Conservation (phyloP, 176 grass and related monocot genomes). For the Urochloa ruziziensis region DNA sequence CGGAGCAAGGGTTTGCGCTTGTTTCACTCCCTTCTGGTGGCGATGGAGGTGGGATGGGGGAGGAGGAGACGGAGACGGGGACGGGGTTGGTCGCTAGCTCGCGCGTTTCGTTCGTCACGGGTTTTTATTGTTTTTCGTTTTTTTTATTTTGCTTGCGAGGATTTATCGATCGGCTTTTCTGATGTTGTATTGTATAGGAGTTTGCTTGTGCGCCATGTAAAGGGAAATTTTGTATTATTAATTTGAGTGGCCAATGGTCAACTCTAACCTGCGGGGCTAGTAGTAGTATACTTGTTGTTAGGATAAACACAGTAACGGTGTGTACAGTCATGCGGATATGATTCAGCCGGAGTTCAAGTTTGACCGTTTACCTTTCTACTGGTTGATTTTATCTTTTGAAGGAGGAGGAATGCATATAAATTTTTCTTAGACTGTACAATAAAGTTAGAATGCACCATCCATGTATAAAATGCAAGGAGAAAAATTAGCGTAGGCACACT, state of each 20-base stretch:
- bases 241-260: not conserved
- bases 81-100: conserved; percentile 33
- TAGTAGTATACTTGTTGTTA: conserved; percentile 1
- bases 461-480: too few relatives aligned
- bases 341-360: not conserved
- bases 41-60: conserved; percentile 20
- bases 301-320: not conserved
- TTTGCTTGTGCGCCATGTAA: conserved; percentile 8
- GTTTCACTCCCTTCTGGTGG: conserved; percentile 13
- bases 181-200: not conserved
- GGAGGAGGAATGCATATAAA: not conserved
- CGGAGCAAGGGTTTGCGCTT: conserved; percentile 17
- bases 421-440: not conserved
- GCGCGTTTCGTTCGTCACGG: conserved; percentile 30
- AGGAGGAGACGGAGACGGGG: not conserved
- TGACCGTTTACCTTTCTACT: conserved; percentile 1
- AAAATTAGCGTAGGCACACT: too few relatives aligned
- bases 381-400: not conserved
- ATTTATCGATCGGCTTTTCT: not conserved
- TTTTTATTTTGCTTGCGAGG: not conserved
- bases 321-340: not conserved
- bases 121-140: not conserved
- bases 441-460: too few relatives aligned
- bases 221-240: not conserved
- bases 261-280: not conserved